Conservation (phyloP, 352 stramenopile genomes). For the Aphanomyces euteiches region DNA sequence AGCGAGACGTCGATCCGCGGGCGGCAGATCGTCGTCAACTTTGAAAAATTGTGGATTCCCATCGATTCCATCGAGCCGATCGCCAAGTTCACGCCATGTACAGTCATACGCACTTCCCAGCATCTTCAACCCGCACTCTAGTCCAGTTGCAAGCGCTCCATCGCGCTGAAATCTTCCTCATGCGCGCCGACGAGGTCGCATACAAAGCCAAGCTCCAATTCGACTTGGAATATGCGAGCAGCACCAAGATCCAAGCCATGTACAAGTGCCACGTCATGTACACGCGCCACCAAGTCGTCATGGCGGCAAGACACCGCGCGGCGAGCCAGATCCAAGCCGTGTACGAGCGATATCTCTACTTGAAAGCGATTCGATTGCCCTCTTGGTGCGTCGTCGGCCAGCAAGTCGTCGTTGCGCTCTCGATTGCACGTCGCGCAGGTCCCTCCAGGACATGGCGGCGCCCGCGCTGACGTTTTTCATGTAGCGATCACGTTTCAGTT, state of each 20-base stretch:
- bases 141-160: slow-evolving; percentile 40
- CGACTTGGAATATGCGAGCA: slow-evolving; percentile 49
- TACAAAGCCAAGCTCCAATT: slow-evolving; percentile 50
- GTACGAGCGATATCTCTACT: slow-evolving; percentile 70
- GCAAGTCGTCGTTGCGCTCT: slow-evolving; percentile 62
- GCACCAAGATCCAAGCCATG: slow-evolving; percentile 42
- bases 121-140: slow-evolving; percentile 28
- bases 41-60: slow-evolving; percentile 64
- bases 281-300: slow-evolving; percentile 38
- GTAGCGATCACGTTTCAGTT: slow-evolving; percentile 73
- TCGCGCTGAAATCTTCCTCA: slow-evolving; percentile 55
- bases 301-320: slow-evolving; percentile 36
- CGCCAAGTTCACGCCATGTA: slow-evolving; percentile 28
- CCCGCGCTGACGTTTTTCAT: not conserved
- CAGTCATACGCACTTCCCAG: slow-evolving; percentile 1
- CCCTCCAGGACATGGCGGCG: no score
- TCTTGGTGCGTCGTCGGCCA: slow-evolving; percentile 57
- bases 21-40: slow-evolving; percentile 53
- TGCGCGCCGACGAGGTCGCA: slow-evolving; percentile 59
- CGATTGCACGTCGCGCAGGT: slow-evolving; percentile 37
- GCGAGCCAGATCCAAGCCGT: slow-evolving; percentile 60
- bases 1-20: slow-evolving; percentile 23
- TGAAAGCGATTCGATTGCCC: slow-evolving; percentile 50
- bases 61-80: slow-evolving; percentile 37
- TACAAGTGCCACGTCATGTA: slow-evolving; percentile 40